Base-by-base conservation (phyloP, 164 flowering plant genomes). In the Vitis rupestris region DNA sequence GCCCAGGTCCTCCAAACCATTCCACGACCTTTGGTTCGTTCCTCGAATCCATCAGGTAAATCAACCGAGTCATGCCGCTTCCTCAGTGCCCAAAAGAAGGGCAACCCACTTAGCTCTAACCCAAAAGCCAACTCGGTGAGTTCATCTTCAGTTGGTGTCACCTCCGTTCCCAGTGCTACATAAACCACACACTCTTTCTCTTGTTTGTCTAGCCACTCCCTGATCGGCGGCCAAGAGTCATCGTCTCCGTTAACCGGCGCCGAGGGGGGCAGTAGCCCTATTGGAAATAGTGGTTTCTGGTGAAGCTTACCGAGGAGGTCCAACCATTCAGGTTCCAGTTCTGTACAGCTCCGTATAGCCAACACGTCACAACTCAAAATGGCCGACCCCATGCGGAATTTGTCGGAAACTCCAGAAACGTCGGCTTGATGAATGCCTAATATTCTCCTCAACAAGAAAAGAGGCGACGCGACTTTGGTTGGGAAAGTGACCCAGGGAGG, bases 401-500 rank as follows among this genome's bases (percentile, higher is more conserved):
- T 15, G 17, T 79, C 84, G 0, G 74, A 29, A 2, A 72, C 67
- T 1, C 53, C 65, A 3, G 69, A 44, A 23, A 9, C 61, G 19
- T 66, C 53, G 0, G 14, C 55, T 10, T 53, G 27, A 2, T 48
- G 0, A 9, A n/a, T 0, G 1, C 13, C 6, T 12, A 62, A 7
- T 8, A 51, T 3, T 50, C n/a, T 19, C 50, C 10, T 15, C 3
- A 56, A 14, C 64, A 74, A 75, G 31, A 63, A 57, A 11, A 15
- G 58, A 8, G 64, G 72, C 13, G 27, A 10, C 9, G 58, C 68
- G 15, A 78, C 23, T 1, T 54, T 51, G 15, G 64, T 47, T 17
- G 70, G 66, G 64, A 67, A 72, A n/a, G 77, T 59, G 50, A 77
- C 31, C 81, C 81, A 75, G 10, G 59, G 62, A 13, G 79, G 75